These are phyloP conservation scores for Rhynchospora tenuis DNA, from an alignment of 176 grass and related monocot species.

Conservation along the genomic window DNA sequence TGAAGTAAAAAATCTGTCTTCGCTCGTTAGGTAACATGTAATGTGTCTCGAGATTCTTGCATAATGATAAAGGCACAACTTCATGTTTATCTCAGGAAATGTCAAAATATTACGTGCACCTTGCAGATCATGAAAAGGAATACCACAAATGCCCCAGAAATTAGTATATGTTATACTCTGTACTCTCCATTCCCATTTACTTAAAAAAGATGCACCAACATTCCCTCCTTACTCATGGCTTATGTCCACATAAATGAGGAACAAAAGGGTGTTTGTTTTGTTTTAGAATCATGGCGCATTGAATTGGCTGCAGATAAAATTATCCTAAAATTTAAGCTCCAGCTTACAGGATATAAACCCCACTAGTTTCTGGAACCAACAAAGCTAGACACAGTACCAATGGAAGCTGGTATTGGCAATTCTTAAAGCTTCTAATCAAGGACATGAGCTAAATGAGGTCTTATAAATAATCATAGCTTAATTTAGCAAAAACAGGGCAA, in stretches of 20 bases:
- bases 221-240: not conserved
- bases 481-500: not conserved
- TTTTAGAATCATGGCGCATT: not conserved
- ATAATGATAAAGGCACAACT: not conserved
- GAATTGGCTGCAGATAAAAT: not conserved
- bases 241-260: not conserved
- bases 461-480: conserved; percentile 16
- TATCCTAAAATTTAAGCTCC: not conserved
- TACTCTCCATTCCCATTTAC: not conserved
- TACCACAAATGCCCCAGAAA: not conserved
- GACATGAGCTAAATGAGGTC: not conserved
- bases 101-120: not conserved
- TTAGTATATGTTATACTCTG: not conserved
- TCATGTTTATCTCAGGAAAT: not conserved
- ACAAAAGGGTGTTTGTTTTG: not conserved
- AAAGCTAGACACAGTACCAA: not conserved
- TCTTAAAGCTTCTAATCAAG: not conserved
- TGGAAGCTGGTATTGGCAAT: not conserved
- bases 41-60: not conserved
- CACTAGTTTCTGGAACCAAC: not conserved
- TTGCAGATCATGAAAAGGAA: not conserved
- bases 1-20: not conserved
- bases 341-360: not conserved
- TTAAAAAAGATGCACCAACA: not conserved
- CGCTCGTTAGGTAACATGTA: conserved; percentile 18